Percentiles rank a stretch among this genome's conserved stretches.
phyloP scores from a whole-genome alignment of 1,139 yeast species.

The Wickerhamomyces sp. region DNA sequence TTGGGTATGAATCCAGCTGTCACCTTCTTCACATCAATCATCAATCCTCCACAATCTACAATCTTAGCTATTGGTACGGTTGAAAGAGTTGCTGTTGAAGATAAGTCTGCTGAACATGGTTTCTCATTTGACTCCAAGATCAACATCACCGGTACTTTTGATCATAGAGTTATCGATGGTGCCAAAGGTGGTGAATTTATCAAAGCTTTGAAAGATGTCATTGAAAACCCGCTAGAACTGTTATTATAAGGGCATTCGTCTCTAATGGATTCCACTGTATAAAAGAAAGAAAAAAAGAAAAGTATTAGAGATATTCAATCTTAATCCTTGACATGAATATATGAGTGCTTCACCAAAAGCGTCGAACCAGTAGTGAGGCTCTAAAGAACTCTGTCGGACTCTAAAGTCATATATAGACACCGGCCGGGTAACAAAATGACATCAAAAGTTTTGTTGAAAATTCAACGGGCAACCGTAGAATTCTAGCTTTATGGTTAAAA shows the following conservation, averaged over 20 bases:
- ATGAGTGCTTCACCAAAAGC: neutral
- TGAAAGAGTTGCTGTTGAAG: constrained; percentile 90
- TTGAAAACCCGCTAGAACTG: constrained; percentile 95
- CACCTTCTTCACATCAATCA: constrained; percentile 85
- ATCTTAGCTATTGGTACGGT: constrained; percentile 93
- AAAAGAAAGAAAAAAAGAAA: neutral
- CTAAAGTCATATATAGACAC: neutral
- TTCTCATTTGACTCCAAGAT: constrained; percentile 88
- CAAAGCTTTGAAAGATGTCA: constrained; percentile 81
- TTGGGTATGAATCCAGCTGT: constrained; percentile 98
- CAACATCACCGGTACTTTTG: constrained; percentile 92
- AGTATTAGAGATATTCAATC: neutral
- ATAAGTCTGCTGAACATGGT: constrained; percentile 85
- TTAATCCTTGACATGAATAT: neutral
- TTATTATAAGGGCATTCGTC: constrained; percentile 43
- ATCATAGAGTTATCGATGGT: constrained; percentile 96
- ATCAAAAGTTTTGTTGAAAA: neutral
- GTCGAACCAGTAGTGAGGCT: neutral
- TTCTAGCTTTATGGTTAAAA: too few species aligned
- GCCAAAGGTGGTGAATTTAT: constrained; percentile 97
- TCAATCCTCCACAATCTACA: constrained; percentile 96
- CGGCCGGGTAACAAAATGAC: neutral
- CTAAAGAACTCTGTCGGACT: too few species aligned
- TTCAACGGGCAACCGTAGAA: neutral
- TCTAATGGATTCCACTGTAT: too few species aligned